A percentile compares a stretch with the other conserved stretches of the same genome.
phyloP scores from a whole-genome alignment of 2,329 filamentous ascomycete genomes.

The Cercospora nicotianae region DNA sequence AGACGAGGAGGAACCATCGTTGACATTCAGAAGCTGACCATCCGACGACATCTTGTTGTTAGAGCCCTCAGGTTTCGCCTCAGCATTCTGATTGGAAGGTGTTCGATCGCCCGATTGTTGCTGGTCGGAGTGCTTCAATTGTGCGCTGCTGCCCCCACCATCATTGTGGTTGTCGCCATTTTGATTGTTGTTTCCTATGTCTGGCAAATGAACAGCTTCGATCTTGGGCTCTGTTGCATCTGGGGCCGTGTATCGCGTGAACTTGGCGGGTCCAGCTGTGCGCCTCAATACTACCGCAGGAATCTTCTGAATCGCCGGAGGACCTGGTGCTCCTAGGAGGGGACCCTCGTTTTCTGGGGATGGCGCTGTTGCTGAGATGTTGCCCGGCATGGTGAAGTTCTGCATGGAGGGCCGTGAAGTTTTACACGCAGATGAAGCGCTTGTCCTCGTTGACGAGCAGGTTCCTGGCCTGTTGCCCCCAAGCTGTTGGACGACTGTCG shows the following conservation, averaged over 20 bases:
- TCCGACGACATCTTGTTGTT: neutral
- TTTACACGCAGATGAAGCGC: neutral
- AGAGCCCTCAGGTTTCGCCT: neutral
- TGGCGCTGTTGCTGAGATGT: neutral
- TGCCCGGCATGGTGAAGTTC: neutral
- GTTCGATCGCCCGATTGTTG: neutral
- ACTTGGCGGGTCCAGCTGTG: neutral
- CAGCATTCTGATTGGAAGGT: neutral
- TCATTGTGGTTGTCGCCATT: neutral
- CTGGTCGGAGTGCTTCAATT: neutral
- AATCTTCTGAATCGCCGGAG: neutral
- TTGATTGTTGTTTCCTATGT: neutral
- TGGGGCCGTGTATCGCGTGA: neutral
- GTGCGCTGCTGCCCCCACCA: neutral
- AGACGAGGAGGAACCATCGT: neutral
- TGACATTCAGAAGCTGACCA: neutral
- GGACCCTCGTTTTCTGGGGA: neutral
- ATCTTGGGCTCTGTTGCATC: neutral
- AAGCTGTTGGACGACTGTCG: neutral
- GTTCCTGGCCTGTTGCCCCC: neutral
- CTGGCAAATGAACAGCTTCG: neutral
- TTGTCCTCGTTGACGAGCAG: neutral
- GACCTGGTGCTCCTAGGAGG: neutral
- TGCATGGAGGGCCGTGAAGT: neutral
- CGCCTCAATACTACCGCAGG: neutral